Evolutionary conservation across 2,329 filamentous ascomycete species (phyloP).

Genomic region (Calonectria naviculata): DNA sequence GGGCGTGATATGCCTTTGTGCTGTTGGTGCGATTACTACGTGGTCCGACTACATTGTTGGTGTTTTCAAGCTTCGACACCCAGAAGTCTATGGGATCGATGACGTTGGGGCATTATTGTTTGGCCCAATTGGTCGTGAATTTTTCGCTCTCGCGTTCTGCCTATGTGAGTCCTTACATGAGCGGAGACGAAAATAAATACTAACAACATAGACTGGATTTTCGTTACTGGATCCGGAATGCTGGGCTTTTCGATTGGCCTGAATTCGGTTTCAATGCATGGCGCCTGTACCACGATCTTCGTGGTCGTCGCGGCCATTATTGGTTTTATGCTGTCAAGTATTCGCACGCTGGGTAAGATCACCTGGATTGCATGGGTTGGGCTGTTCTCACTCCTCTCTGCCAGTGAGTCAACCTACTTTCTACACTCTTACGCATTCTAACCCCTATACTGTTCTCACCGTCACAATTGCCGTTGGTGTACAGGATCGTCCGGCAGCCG

Average conservation of each 20-base stretch:
- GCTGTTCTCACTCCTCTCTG: slow-evolving; percentile 13
- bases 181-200: not conserved
- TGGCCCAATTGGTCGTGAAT: slow-evolving; percentile 55
- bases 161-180: slow-evolving; percentile 39
- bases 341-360: slow-evolving; percentile 2
- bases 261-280: not conserved
- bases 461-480: slow-evolving; percentile 35
- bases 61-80: slow-evolving; percentile 60
- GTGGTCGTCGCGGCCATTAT: slow-evolving; percentile 3
- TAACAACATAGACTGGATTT: not conserved
- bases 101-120: slow-evolving; percentile 60
- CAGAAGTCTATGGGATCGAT: slow-evolving; percentile 62
- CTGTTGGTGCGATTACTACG: slow-evolving; percentile 54
- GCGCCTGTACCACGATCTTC: not conserved
- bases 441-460: slow-evolving; percentile 21
- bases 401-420: slow-evolving; percentile 14
- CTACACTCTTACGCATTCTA: not conserved
- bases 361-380: not conserved
- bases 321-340: not conserved
- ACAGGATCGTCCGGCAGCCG: slow-evolving; percentile 28
- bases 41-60: slow-evolving; percentile 61
- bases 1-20: slow-evolving; percentile 53
- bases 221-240: slow-evolving; percentile 3
- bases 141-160: slow-evolving; percentile 48
- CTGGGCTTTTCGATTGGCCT: slow-evolving; percentile 1